These are phyloP conservation scores for Backusella psychrophila DNA, from an alignment of 192 early-diverging fungal genomes.

Conservation along the genomic window DNA sequence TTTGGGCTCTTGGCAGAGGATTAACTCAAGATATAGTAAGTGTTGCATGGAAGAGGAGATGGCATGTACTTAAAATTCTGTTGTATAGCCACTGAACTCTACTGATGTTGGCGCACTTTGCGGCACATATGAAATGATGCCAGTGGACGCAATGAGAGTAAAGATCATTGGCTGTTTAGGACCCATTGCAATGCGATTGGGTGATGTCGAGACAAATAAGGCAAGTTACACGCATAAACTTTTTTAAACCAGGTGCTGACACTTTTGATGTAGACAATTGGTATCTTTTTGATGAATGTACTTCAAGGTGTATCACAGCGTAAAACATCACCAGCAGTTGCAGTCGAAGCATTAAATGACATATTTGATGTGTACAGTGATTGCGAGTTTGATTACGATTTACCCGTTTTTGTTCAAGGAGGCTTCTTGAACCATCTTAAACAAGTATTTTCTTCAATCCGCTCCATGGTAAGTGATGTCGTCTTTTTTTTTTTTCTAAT, in stretches of 20 bases:
- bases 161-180: slow-evolving; percentile 77
- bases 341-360: slow-evolving; percentile 79
- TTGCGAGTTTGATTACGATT: slow-evolving; percentile 76
- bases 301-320: slow-evolving; percentile 35
- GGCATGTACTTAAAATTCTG: not conserved
- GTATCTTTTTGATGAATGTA: slow-evolving; percentile 62
- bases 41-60: not conserved
- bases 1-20: slow-evolving; percentile 77
- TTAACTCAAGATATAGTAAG: slow-evolving; percentile 54
- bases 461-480: slow-evolving; percentile 45
- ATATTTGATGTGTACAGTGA: slow-evolving; percentile 91
- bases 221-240: slow-evolving; percentile 32
- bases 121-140: slow-evolving; percentile 40
- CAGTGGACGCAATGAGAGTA: slow-evolving; percentile 51
- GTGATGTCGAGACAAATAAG: slow-evolving; percentile 63
- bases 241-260: not conserved
- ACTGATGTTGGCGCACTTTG: slow-evolving; percentile 45
- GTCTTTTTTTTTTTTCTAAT: not conserved
- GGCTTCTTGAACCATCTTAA: slow-evolving; percentile 61
- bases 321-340: slow-evolving; percentile 36
- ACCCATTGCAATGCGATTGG: slow-evolving; percentile 68
- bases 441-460: slow-evolving; percentile 47
- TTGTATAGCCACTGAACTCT: slow-evolving; percentile 35
- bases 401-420: slow-evolving; percentile 76
- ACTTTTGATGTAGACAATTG: slow-evolving; percentile 47